Percentiles rank a stretch among this genome's conserved stretches.
Conservation (phyloP, 2,329 filamentous ascomycete species). For the Exophiala dermatitidis region DNA sequence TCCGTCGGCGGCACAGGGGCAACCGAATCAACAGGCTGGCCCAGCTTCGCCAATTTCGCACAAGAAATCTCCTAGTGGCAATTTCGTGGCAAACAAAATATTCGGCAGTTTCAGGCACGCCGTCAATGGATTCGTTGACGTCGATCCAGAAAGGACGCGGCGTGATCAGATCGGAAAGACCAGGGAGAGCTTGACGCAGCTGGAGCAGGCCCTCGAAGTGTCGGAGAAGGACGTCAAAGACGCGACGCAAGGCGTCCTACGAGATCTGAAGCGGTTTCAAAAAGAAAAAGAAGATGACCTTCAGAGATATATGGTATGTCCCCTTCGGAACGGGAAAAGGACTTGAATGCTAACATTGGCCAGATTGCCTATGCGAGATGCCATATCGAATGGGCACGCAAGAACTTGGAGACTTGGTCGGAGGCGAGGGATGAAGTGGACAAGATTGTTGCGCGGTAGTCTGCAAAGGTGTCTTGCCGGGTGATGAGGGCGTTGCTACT, state of each 20-base stretch:
- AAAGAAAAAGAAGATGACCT: slow-evolving; percentile 91
- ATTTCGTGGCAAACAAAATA: slow-evolving; percentile 85
- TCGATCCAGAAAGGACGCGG: slow-evolving; percentile 86
- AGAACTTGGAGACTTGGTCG: slow-evolving; percentile 86
- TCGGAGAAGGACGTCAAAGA: slow-evolving; percentile 89
- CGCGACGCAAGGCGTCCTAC: slow-evolving; percentile 78
- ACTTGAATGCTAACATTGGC: background rate
- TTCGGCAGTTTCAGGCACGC: slow-evolving; percentile 94
- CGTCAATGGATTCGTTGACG: slow-evolving; percentile 90
- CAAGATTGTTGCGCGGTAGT: slow-evolving; percentile 57
- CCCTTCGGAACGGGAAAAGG: background rate
- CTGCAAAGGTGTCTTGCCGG: background rate
- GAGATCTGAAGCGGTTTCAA: slow-evolving; percentile 89
- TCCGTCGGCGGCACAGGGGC: slow-evolving; percentile 70
- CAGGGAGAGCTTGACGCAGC: slow-evolving; percentile 68
- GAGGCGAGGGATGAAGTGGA: slow-evolving; percentile 80
- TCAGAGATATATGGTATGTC: slow-evolving; percentile 84
- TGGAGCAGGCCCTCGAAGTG: slow-evolving; percentile 84
- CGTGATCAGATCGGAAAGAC: slow-evolving; percentile 95
- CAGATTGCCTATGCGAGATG: slow-evolving; percentile 87
- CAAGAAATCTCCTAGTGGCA: slow-evolving; percentile 75
- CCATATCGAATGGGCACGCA: slow-evolving; percentile 89
- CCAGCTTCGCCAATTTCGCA: slow-evolving; percentile 43
- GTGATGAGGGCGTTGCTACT: too few species aligned
- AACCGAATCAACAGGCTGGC: slow-evolving; percentile 37